phyloP scores from a whole-genome alignment of 192 early-diverging fungal species.

The Haplosporangium gracile region DNA sequence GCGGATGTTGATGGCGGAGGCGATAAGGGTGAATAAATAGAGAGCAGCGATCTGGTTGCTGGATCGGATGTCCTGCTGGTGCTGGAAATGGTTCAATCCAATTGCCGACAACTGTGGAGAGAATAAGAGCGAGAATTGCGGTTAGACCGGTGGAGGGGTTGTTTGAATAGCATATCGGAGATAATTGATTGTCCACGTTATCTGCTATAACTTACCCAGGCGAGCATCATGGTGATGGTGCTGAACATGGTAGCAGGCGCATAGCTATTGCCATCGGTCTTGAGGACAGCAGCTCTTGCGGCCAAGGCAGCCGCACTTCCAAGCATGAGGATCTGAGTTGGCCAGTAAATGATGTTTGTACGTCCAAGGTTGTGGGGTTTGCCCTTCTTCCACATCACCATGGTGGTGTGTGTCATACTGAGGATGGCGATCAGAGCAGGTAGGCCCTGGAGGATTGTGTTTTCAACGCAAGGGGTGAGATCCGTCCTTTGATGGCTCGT shows the following conservation, averaged over 20 bases:
- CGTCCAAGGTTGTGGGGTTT: slow-evolving; percentile 49
- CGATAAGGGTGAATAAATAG: slow-evolving; percentile 28
- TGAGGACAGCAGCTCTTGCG: slow-evolving; percentile 27
- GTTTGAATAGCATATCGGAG: background rate
- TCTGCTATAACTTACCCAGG: slow-evolving; percentile 26
- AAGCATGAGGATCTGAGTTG: slow-evolving; percentile 43
- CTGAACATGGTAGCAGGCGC: slow-evolving; percentile 48
- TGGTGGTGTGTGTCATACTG: slow-evolving; percentile 3
- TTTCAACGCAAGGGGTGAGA: slow-evolving; percentile 49
- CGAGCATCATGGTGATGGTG: slow-evolving; percentile 32
- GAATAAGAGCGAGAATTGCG: background rate
- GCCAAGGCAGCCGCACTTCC: slow-evolving; percentile 28
- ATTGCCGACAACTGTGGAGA: slow-evolving; percentile 19
- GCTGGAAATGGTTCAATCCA: slow-evolving; percentile 39
- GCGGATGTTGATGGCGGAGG: slow-evolving; percentile 52
- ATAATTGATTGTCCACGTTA: background rate
- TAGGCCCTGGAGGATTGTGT: slow-evolving; percentile 46
- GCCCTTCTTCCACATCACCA: slow-evolving; percentile 28
- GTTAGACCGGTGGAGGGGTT: background rate
- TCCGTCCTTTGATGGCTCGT: slow-evolving; percentile 22
- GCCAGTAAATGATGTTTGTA: slow-evolving; percentile 49
- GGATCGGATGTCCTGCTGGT: slow-evolving; percentile 42
- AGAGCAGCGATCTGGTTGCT: slow-evolving; percentile 36
- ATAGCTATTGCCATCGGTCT: slow-evolving; percentile 10
- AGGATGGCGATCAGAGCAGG: slow-evolving; percentile 34